These are phyloP conservation scores for Chrysoporthe austroafricana DNA, from an alignment of 2,329 filamentous ascomycete species.

Conservation along the genomic window DNA sequence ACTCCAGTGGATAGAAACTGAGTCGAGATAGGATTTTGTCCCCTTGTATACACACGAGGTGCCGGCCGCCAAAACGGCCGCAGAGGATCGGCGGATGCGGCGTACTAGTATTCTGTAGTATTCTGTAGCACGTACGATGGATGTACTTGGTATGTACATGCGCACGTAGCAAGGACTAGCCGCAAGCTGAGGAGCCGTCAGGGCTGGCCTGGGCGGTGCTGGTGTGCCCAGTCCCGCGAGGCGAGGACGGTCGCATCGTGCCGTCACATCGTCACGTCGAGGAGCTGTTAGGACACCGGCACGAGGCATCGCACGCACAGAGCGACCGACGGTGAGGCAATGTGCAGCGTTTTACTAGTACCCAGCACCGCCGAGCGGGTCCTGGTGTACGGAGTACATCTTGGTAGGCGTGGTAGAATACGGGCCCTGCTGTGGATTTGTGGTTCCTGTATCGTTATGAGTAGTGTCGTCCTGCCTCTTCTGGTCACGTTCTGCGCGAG, in stretches of 20 bases:
- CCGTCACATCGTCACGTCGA: conserved; percentile 11
- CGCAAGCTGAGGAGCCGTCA: conserved; percentile 1
- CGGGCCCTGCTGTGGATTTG: too few relatives aligned
- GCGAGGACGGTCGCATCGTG: neutral
- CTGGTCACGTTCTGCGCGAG: neutral
- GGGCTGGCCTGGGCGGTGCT: neutral
- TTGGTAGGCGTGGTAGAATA: too few relatives aligned
- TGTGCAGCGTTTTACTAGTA: too few relatives aligned
- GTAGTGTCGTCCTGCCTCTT: too few relatives aligned
- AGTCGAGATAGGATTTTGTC: neutral
- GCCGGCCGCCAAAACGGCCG: too few relatives aligned
- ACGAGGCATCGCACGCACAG: neutral
- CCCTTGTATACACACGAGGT: neutral
- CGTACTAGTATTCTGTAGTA: neutral
- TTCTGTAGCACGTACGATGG: too few relatives aligned
- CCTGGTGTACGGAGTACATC: too few relatives aligned
- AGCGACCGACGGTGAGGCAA: too few relatives aligned
- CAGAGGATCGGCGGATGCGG: neutral
- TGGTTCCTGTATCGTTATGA: too few relatives aligned
- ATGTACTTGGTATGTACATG: neutral
- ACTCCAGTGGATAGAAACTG: neutral
- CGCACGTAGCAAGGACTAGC: neutral
- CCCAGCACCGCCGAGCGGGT: neutral
- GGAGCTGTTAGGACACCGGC: neutral
- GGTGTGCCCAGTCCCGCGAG: neutral